Conservation (phyloP, 495 filamentous ascomycete genomes). For the Penicillium paxilli region DNA sequence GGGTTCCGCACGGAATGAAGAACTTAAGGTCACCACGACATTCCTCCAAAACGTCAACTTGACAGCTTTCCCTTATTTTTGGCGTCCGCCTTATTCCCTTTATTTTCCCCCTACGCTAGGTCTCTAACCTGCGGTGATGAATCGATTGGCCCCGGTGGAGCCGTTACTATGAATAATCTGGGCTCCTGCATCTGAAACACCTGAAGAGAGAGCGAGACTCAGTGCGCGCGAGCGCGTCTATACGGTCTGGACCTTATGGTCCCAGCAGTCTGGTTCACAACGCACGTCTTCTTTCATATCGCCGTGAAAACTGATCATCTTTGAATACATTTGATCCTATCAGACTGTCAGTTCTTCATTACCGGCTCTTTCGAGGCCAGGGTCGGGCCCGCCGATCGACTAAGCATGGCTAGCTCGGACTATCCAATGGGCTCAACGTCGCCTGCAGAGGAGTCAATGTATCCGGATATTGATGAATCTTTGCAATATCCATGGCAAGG, state of each 20-base stretch:
- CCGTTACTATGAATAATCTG: slow-evolving; percentile 25
- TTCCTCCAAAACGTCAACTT: slow-evolving; percentile 9
- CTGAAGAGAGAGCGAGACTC: slow-evolving; percentile 5
- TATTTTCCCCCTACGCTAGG: too few relatives aligned
- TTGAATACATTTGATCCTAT: not conserved
- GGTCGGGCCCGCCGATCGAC: not conserved
- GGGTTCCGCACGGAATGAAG: slow-evolving; percentile 16
- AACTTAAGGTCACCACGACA: not conserved
- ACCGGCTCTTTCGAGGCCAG: too few relatives aligned
- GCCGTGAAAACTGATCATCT: not conserved
- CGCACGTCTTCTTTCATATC: slow-evolving; percentile 5
- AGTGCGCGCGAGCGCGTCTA: slow-evolving; percentile 9
- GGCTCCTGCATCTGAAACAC: slow-evolving; percentile 21
- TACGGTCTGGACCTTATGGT: slow-evolving; percentile 24
- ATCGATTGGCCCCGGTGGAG: slow-evolving; percentile 16
- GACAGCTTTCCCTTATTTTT: not conserved
- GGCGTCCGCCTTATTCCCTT: not conserved
- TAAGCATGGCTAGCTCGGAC: slow-evolving; percentile 19
- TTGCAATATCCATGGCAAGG: slow-evolving; percentile 40
- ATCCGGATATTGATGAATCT: slow-evolving; percentile 41
- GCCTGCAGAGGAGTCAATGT: slow-evolving; percentile 24
- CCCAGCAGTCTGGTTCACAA: slow-evolving; percentile 10
- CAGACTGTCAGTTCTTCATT: too few relatives aligned
- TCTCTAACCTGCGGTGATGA: slow-evolving; percentile 14
- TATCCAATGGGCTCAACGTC: slow-evolving; percentile 15